Conservation (phyloP, 495 filamentous ascomycete species). For the Friedmanniomyces simplex region DNA sequence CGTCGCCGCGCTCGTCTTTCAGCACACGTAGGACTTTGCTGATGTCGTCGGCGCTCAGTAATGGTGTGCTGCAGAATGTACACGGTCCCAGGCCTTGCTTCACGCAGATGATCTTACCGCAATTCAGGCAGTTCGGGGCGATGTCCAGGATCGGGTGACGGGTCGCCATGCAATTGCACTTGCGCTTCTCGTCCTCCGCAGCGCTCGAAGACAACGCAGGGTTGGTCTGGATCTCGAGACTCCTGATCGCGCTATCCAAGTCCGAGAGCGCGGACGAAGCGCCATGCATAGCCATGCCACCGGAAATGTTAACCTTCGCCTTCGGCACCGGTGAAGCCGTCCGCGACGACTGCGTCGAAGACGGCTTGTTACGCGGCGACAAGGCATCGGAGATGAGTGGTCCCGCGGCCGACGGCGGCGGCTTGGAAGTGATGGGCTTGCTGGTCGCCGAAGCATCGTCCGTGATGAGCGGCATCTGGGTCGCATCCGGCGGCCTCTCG, state of each 20-base stretch:
- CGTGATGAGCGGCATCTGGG: conserved; percentile 29
- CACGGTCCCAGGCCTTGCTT: conserved; percentile 91
- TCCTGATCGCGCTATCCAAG: conserved; percentile 82
- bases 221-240: conserved; percentile 82
- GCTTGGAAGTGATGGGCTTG: conserved; percentile 37
- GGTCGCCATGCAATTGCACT: conserved; percentile 76
- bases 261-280: conserved; percentile 66
- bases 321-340: conserved; percentile 39
- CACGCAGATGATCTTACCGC: conserved; percentile 94
- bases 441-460: conserved; percentile 22
- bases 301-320: conserved; percentile 56
- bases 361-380: conserved; percentile 25
- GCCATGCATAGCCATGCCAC: conserved; percentile 67
- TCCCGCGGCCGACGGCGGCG: conserved; percentile 60
- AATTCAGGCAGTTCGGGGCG: conserved; percentile 83
- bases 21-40: conserved; percentile 79
- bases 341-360: conserved; percentile 36
- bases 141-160: conserved; percentile 76
- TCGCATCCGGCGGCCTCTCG: conserved; percentile 30
- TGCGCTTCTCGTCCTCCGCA: conserved; percentile 38
- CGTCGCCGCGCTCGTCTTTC: conserved; percentile 72
- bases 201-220: conserved; percentile 46
- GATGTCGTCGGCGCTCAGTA: conserved; percentile 61
- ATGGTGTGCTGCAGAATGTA: conserved; percentile 71
- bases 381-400: conserved; percentile 61